phyloP scores from a whole-genome alignment of 177 flowering plant species.

The Vitis hybrid region DNA sequence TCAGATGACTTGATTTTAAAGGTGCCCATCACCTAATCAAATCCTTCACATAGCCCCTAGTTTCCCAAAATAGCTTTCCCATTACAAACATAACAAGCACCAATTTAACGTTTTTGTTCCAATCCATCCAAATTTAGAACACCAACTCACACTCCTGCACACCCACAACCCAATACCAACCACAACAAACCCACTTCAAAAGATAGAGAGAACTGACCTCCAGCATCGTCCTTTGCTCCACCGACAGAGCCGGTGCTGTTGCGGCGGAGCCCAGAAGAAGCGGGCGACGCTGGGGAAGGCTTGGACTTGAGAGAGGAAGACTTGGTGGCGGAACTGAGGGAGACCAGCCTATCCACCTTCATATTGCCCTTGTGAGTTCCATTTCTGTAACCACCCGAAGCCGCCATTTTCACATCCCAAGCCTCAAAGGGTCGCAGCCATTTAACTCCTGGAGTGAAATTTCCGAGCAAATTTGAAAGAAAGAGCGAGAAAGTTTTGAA shows the following conservation, averaged over 20 bases:
- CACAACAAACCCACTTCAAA: background rate
- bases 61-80: too few species aligned
- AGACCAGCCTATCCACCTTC: conserved; percentile 29
- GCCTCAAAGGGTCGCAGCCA: background rate
- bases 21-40: too few species aligned
- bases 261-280: conserved; percentile 35
- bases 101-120: too few species aligned
- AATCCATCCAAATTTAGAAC: too few species aligned
- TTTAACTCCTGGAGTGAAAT: background rate
- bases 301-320: conserved; percentile 36
- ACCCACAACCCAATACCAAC: conserved; percentile 6
- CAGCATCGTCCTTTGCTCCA: conserved; percentile 36
- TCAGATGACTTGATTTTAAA: too few species aligned
- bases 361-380: conserved; percentile 31
- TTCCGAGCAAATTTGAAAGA: background rate
- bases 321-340: conserved; percentile 30
- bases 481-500: background rate
- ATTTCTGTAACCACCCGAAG: conserved; percentile 32
- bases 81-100: too few species aligned
- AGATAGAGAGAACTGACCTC: conserved; percentile 34
- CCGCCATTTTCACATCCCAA: conserved; percentile 22
- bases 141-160: background rate
- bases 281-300: conserved; percentile 10
- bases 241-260: conserved; percentile 43
- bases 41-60: too few species aligned